Base-by-base conservation (phyloP, 2,329 filamentous ascomycete genomes). In the Xylaria sp. region DNA sequence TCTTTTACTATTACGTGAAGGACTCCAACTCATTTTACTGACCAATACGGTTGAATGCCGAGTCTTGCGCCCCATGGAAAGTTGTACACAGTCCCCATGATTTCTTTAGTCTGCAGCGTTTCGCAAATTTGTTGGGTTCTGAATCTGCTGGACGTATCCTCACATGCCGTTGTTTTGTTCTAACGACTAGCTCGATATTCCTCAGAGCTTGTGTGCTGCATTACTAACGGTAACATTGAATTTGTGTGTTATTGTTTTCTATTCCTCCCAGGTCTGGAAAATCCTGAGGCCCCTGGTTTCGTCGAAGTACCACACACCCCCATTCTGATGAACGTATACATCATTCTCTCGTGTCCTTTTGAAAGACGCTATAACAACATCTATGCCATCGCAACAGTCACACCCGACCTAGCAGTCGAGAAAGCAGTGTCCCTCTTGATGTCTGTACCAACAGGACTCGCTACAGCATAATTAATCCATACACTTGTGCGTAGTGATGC, bases 221-320 rank as follows among this genome's bases (percentile, higher is more conserved):
- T 72, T 70, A 21, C 70, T 66, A 10, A 84, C 73, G 43, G 83
- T 80, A 1, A 78, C 68, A 1, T 74, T 64, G 47, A 85, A 81
- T 73, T 86, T 86, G 44, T 73, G 61, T 1, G 68, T 35, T 25
- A 86, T 81, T 1, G 81, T 72, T n/a, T 77, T 75, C 0, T 80
- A 73, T 0, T 80, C 84, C 54, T 86, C 84, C 81, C 81, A 86
- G 1, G 81, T 81, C 84, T 83, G 86, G 74, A 82, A 86, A 35
- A 84, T 23, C 15, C 33, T 54, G 27, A 57, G 59, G 4, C 7
- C 40, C 19, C 27, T 48, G 21, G 17, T 38, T 19, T 41, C 48
- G 25, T 62, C 61, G 17, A 62, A 25, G 33, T 58, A 66, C 41
- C 52, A 66, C 23, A 51, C 6, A 6, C 47, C 64, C 3, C 62